Evolutionary conservation across 2,329 filamentous ascomycete species (phyloP), one percentile per base, ranked within the genome.

Genomic region (Hypoxylon sp.): DNA sequence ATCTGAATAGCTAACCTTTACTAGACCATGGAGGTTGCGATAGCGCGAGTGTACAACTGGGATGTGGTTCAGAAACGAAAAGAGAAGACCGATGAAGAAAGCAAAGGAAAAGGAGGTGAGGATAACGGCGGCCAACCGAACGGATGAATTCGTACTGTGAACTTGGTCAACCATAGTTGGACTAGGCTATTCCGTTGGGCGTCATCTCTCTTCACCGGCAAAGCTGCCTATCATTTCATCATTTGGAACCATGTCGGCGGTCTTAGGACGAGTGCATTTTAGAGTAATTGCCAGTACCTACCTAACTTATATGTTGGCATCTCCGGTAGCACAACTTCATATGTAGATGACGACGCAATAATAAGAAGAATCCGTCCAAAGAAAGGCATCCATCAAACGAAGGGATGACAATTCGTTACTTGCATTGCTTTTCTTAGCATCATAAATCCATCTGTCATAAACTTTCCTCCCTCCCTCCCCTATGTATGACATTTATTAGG

Each of bases 1-100:
- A 49, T 15, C 13, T 12, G 11, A 9, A 27, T 5, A 31, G 16
- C 41, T 57, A 21, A 55, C 38, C 16, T 25, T 25, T 7, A 30
- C n/a, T 61, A 95, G 90, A 97, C 92, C 0, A 87, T 99, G 78
- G 94, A 99, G 73, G 94, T 99, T 23, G 94, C 94, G 3, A 91
- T 93, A 29, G 94, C 94, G 15, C 82, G 94, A 59, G 92, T 99
- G n/a, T 97, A 99, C 74, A 99, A 99, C 73, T 97, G 94, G 93
- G 94, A 99, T 67, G 91, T 99, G 3, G 90, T 93, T 31, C 90
- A 96, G 77, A 90, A 95, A 74, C 81, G 94, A 63, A 97, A 96
- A 78, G 91, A 96, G 55, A 94, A 91, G 71, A 78, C 75, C 3
- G 86, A 88, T 27, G 82, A 84, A 57, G 84, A 77, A 41, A 72